phyloP scores from a whole-genome alignment of 441 rosid genomes.

The Gossypium trilobum region DNA sequence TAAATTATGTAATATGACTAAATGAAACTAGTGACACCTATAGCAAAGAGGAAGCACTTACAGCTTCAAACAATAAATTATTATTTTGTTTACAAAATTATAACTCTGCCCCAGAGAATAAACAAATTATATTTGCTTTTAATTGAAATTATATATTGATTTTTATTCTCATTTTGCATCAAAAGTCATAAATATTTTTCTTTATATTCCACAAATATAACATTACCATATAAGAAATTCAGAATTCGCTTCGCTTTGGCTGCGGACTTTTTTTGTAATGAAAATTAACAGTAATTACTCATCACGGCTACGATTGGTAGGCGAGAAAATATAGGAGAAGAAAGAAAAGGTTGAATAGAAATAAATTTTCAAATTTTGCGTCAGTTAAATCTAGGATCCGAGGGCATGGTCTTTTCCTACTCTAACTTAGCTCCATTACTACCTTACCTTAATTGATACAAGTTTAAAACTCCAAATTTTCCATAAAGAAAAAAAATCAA shows the following conservation, averaged over 20 bases:
- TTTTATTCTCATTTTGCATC: background rate
- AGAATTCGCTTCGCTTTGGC: background rate
- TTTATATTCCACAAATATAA: background rate
- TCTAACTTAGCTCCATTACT: background rate
- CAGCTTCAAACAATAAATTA: background rate
- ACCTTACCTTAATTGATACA: background rate
- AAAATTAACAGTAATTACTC: background rate
- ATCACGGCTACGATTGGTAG: conserved; percentile 1
- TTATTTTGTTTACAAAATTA: background rate
- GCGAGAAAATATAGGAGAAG: background rate
- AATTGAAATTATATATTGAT: background rate
- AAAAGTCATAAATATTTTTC: background rate
- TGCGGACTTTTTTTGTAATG: background rate
- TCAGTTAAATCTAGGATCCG: background rate
- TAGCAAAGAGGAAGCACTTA: background rate
- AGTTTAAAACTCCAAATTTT: background rate
- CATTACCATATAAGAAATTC: background rate
- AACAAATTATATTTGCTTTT: background rate
- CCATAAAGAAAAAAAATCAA: background rate
- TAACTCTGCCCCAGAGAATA: background rate
- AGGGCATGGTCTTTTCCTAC: background rate
- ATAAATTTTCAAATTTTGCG: background rate
- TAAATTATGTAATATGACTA: background rate
- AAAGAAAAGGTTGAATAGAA: background rate
- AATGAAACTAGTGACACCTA: background rate